Evolutionary conservation across 345 rosid species (phyloP).

Genomic region (Carallia brachiata): DNA sequence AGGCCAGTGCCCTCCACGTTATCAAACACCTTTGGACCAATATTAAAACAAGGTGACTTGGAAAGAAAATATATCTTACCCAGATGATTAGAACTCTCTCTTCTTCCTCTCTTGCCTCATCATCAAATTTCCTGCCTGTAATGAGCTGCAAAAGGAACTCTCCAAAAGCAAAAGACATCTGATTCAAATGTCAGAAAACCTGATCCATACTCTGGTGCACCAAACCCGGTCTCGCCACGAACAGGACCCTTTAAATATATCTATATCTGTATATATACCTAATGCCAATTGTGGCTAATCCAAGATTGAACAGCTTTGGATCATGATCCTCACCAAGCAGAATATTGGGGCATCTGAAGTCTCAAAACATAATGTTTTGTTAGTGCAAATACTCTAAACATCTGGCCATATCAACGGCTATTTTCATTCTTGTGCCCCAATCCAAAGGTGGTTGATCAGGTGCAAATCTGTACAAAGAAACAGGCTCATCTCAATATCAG

Average conservation of each 20-base stretch:
- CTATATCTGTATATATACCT: constrained; percentile 22
- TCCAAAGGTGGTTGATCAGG: constrained; percentile 32
- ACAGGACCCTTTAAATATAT: constrained; percentile 40
- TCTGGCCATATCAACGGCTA: constrained; percentile 45
- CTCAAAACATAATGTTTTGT: constrained; percentile 39
- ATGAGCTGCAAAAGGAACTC: constrained; percentile 45
- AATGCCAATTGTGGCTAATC: constrained; percentile 44
- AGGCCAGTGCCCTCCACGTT: no score
- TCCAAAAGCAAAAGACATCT: constrained; percentile 45
- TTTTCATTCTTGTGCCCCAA: constrained; percentile 44
- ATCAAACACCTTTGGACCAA: no score
- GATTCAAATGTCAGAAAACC: constrained; percentile 45
- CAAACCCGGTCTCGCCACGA: constrained; percentile 50
- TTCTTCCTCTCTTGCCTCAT: constrained; percentile 35
- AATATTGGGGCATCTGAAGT: constrained; percentile 44
- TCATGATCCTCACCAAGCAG: constrained; percentile 34
- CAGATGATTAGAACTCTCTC: constrained; percentile 18
- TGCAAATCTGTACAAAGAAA: constrained; percentile 27
- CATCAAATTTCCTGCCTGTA: constrained; percentile 47
- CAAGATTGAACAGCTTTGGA: constrained; percentile 47
- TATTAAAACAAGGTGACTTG: no score
- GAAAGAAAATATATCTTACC: no score
- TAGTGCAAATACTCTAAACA: constrained; percentile 45
- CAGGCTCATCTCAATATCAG: background rate
- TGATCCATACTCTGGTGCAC: constrained; percentile 47